phyloP scores from a whole-genome alignment of 2,329 filamentous ascomycete species.

The Aplosporella prunicola region DNA sequence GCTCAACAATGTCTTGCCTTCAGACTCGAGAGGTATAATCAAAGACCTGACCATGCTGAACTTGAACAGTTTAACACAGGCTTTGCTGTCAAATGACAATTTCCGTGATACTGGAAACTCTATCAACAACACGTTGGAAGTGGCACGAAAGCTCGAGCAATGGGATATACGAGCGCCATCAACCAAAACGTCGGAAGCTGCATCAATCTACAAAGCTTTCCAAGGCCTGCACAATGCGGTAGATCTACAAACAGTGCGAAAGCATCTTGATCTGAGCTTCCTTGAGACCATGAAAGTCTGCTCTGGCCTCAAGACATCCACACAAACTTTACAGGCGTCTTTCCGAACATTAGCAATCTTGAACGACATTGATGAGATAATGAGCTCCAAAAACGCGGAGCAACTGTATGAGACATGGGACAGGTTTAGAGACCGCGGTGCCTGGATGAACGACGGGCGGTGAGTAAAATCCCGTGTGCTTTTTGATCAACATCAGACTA shows the following conservation, averaged over 20 bases:
- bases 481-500: conserved; percentile 14
- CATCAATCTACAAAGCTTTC: conserved; percentile 69
- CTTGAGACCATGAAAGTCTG: conserved; percentile 35
- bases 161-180: conserved; percentile 80
- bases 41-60: conserved; percentile 72
- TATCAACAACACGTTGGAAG: conserved; percentile 65
- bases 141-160: conserved; percentile 73
- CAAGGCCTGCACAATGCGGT: conserved; percentile 64
- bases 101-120: conserved; percentile 47
- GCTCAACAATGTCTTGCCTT: conserved; percentile 43
- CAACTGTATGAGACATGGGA: conserved; percentile 54
- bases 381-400: conserved; percentile 50
- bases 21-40: conserved; percentile 61
- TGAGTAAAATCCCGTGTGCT: conserved; percentile 34
- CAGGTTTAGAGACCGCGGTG: conserved; percentile 54
- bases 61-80: conserved; percentile 75
- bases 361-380: conserved; percentile 70
- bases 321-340: conserved; percentile 50
- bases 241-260: conserved; percentile 44
- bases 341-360: conserved; percentile 60
- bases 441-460: conserved; percentile 78
- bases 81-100: conserved; percentile 61
- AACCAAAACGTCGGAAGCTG: conserved; percentile 45
- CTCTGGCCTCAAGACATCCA: conserved; percentile 18
- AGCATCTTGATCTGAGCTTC: conserved; percentile 53